Percentiles rank a stretch among this genome's conserved stretches.
phyloP scores from a whole-genome alignment of 2,329 filamentous ascomycete species.

The Cladosporium sp. region DNA sequence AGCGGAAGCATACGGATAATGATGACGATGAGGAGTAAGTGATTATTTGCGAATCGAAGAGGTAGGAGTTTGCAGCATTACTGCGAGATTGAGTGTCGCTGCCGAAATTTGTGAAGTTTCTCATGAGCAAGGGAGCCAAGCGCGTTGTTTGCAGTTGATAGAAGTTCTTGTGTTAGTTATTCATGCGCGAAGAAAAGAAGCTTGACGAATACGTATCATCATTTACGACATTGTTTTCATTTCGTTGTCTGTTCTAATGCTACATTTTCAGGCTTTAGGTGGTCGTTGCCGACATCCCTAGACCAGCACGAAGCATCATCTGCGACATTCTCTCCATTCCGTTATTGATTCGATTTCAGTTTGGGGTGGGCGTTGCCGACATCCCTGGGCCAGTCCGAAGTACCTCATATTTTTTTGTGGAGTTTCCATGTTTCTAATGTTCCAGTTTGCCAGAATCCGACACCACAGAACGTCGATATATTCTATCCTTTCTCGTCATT shows the following conservation, averaged over 20 bases:
- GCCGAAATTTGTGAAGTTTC: background rate
- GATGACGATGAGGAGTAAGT: constrained; percentile 6
- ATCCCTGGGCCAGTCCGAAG: background rate
- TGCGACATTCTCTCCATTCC: background rate
- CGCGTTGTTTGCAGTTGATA: background rate
- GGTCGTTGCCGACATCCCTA: no score
- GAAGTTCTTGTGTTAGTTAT: background rate
- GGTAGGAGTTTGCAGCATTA: background rate
- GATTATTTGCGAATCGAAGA: background rate
- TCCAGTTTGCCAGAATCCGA: background rate
- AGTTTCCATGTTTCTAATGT: background rate
- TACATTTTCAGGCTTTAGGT: no score
- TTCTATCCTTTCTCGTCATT: no score
- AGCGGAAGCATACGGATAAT: constrained; percentile 4
- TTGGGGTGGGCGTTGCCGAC: background rate
- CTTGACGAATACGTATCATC: background rate
- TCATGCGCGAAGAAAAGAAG: background rate
- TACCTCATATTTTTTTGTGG: background rate
- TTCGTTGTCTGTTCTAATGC: no score
- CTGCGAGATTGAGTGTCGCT: background rate
- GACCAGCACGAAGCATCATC: background rate
- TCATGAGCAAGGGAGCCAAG: background rate
- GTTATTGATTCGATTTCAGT: background rate
- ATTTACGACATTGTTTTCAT: no score
- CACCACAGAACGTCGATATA: background rate